Percentiles rank a stretch among this genome's conserved stretches.
Conservation (phyloP, 768 basidiomycete species). For the Podaxis pistillaris region DNA sequence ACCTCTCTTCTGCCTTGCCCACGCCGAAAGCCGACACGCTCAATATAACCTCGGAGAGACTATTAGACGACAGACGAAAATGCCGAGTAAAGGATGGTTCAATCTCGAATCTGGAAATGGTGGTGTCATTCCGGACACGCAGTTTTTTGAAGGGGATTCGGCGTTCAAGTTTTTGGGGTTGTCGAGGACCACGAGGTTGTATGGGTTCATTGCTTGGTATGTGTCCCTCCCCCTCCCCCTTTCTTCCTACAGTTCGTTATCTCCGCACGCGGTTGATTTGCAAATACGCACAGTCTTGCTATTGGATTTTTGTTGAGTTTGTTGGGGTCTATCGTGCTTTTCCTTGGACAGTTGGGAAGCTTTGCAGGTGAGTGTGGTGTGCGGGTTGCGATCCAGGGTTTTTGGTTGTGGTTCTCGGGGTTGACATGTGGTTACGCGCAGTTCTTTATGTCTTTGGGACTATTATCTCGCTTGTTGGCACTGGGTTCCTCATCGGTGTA, state of each 20-base stretch:
- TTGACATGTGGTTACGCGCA: constrained; percentile 25
- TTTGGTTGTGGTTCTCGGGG: background rate
- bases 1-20: background rate
- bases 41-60: constrained; percentile 10
- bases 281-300: constrained; percentile 47
- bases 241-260: background rate
- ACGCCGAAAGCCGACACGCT: background rate
- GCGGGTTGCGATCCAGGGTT: background rate
- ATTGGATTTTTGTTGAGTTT: constrained; percentile 80
- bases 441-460: constrained; percentile 84
- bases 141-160: constrained; percentile 87
- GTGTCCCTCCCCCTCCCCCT: constrained; percentile 22
- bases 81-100: constrained; percentile 78
- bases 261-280: background rate
- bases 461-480: constrained; percentile 79
- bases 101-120: constrained; percentile 66
- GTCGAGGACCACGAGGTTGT: constrained; percentile 76
- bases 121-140: constrained; percentile 67
- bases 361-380: constrained; percentile 66
- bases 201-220: constrained; percentile 85
- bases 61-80: constrained; percentile 20
- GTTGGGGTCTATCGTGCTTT: constrained; percentile 74
- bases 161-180: constrained; percentile 81
- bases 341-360: constrained; percentile 61
- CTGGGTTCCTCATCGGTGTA: constrained; percentile 90